Conservation (phyloP, 192 early-diverging fungal species). For the Coemansia sp. region DNA sequence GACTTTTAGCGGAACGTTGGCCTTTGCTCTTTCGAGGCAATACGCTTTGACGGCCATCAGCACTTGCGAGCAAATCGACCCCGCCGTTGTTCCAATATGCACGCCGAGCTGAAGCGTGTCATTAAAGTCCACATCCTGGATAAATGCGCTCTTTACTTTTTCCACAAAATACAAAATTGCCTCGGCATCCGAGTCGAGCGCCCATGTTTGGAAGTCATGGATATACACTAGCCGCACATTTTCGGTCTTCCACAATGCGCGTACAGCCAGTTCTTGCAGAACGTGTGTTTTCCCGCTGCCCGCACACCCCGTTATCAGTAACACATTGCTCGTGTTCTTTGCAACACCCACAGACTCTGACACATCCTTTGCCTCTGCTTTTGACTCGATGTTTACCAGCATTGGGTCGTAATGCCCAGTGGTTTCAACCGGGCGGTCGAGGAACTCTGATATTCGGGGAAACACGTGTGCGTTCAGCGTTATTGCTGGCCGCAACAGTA, state of each 20-base stretch:
- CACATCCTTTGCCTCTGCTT: too few relatives aligned
- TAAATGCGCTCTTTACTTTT: background rate
- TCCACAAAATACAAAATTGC: too few relatives aligned
- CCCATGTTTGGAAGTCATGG: too few relatives aligned
- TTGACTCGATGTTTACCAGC: too few relatives aligned
- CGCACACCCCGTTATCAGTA: background rate
- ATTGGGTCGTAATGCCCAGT: too few relatives aligned
- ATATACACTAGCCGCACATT: slow-evolving; percentile 10
- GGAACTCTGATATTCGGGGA: too few relatives aligned
- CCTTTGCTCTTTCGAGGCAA: background rate
- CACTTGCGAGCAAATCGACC: background rate
- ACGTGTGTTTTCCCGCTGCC: slow-evolving; percentile 14
- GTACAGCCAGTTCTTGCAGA: slow-evolving; percentile 13
- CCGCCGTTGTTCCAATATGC: background rate
- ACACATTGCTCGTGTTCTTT: too few relatives aligned
- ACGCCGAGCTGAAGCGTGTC: background rate
- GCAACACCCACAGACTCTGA: too few relatives aligned
- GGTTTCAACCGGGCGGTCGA: too few relatives aligned
- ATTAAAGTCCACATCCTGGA: background rate
- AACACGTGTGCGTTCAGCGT: too few relatives aligned
- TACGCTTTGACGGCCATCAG: background rate
- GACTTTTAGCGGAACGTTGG: background rate
- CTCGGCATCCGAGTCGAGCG: too few relatives aligned
- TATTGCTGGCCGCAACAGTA: too few relatives aligned
- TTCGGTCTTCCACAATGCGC: background rate